Evolutionary conservation across 805 yeast genomes (phyloP), one percentile per base, ranked within the genome.

Genomic region (Barnettozyma wickerhamii): DNA sequence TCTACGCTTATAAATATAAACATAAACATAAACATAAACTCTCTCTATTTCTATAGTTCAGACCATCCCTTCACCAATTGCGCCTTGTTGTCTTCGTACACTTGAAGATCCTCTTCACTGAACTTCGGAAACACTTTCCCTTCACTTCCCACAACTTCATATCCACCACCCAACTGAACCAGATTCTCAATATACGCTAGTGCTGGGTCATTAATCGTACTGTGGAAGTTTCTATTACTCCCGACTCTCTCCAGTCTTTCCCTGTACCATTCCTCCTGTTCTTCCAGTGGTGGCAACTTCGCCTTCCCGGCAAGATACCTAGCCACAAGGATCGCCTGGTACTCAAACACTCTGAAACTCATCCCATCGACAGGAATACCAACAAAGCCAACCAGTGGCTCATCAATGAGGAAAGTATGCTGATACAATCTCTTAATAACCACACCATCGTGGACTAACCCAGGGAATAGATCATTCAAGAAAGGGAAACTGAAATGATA

Each of bases 291-390:
- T 2, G 80, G 79, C 18, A 74, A 55, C 6, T 45, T 10, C 18
- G 52, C 56, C 17, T 62, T 62, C 7, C 65, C 64, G 4, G 74
- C 59, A 70, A 77, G 72, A 4, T 69, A 71, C n/a, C 79, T 79
- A 4, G 80, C 75, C 33, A 74, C 61, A 0, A 77, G 72, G 12
- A 74, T 68, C 3, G 77, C 73, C 35, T 65, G 59, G 12, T 68
- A 65, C 50, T 75, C 80, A 38, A 74, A 69, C 4, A 72, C 63
- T 39, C 68, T 72, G 62, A 75, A 75, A 47, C 69, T 71, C 28
- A 72, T 48, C 0, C 72, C 65, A 5, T 74, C 64, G 3, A 66
- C 12, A 15, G 53, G 48, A 21, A 51, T 49, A 4, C 77, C 79
- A 14, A 66, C 51, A 35, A 70, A 65, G 1, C 66, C 58, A 29